Percentiles rank a stretch among this genome's conserved stretches.
Conservation (phyloP, 306 rosid genomes). For the Vigna unguiculata region DNA sequence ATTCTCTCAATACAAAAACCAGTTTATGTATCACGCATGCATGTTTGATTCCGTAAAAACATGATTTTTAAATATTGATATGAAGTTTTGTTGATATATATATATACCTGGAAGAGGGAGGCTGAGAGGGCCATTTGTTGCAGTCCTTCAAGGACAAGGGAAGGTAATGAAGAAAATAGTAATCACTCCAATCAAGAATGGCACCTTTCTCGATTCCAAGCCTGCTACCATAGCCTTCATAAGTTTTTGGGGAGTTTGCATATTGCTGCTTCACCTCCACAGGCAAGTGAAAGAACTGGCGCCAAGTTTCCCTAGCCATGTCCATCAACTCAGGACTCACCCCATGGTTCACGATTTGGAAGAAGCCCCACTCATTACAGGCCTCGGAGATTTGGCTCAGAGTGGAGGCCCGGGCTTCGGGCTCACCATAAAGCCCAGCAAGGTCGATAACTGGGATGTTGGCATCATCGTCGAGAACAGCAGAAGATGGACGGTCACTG, state of each 20-base stretch:
- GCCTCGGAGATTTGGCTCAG: conserved; percentile 60
- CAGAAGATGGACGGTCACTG: conserved; percentile 50
- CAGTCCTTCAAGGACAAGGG: conserved; percentile 65
- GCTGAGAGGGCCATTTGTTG: conserved; percentile 73
- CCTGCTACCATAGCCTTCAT: conserved; percentile 91
- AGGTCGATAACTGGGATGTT: conserved; percentile 83
- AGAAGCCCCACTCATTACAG: conserved; percentile 78
- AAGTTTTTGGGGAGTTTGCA: conserved; percentile 79
- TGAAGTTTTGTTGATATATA: no score
- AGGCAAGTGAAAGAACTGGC: conserved; percentile 71
- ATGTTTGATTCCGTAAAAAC: background rate
- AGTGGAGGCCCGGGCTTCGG: background rate
- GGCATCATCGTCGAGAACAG: background rate
- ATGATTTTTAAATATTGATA: no score
- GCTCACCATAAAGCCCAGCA: conserved; percentile 37
- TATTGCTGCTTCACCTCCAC: conserved; percentile 65
- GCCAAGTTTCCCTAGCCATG: conserved; percentile 60
- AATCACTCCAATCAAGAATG: conserved; percentile 92
- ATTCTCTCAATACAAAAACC: background rate
- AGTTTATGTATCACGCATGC: background rate
- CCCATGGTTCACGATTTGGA: conserved; percentile 79
- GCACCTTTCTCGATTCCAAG: conserved; percentile 81
- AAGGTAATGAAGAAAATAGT: conserved; percentile 78
- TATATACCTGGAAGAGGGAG: conserved; percentile 44
- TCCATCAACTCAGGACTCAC: conserved; percentile 63